phyloP scores from a whole-genome alignment of 2,329 filamentous ascomycete species.

The Drechslera avenae region DNA sequence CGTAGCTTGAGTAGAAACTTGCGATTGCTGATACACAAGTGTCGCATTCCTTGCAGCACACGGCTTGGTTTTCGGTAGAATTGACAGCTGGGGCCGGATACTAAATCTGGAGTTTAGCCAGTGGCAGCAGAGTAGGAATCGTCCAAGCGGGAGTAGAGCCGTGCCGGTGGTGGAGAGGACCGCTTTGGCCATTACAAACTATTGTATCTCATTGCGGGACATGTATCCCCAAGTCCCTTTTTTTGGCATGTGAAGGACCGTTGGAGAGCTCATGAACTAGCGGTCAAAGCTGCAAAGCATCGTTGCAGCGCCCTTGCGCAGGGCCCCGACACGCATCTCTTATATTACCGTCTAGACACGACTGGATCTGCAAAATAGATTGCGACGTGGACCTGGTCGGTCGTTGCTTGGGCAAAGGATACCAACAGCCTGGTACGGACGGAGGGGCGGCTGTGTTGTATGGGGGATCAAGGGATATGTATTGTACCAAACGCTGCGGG shows the following conservation, averaged over 20 bases:
- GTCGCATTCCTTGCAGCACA: not conserved
- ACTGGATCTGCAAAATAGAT: slow-evolving; percentile 27
- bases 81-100: not conserved
- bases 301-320: slow-evolving; percentile 20
- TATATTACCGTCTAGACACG: slow-evolving; percentile 14
- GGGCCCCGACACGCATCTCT: slow-evolving; percentile 9
- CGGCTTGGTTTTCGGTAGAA: slow-evolving; percentile 8
- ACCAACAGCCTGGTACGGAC: slow-evolving; percentile 30
- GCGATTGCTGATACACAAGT: not conserved
- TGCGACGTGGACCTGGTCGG: slow-evolving; percentile 14
- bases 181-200: too few species aligned
- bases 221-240: not conserved
- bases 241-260: slow-evolving; percentile 1
- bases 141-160: not conserved
- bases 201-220: not conserved
- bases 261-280: slow-evolving; percentile 14
- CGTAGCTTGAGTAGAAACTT: not conserved
- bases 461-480: slow-evolving; percentile 21
- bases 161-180: not conserved
- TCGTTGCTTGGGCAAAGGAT: slow-evolving; percentile 13
- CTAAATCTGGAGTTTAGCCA: not conserved
- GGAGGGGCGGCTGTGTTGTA: slow-evolving; percentile 8
- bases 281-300: slow-evolving; percentile 17
- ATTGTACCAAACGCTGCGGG: slow-evolving; percentile 24
- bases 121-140: not conserved